phyloP scores from a whole-genome alignment of 169 alveolate species.

The Babesia bovis region DNA sequence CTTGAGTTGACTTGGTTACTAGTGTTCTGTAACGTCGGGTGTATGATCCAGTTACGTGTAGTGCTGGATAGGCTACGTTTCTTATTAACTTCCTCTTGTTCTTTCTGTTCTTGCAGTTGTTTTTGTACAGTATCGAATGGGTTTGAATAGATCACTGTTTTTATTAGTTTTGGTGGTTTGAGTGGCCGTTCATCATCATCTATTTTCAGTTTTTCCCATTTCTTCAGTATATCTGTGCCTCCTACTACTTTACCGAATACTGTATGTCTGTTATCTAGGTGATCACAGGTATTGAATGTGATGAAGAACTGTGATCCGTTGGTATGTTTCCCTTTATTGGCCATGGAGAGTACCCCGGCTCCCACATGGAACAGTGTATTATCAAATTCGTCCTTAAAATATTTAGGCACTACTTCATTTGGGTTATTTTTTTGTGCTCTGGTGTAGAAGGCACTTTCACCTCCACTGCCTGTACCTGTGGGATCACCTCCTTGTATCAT shows the following conservation, averaged over 20 bases:
- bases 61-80: constrained; percentile 28
- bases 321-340: constrained; percentile 77
- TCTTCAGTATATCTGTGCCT: constrained; percentile 54
- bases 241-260: constrained; percentile 69
- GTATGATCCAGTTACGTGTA: constrained; percentile 53
- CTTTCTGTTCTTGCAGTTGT: constrained; percentile 7
- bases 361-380: constrained; percentile 65
- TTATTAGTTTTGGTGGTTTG: constrained; percentile 61
- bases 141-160: constrained; percentile 45
- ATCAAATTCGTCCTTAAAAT: constrained; percentile 64
- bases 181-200: constrained; percentile 67
- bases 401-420: constrained; percentile 56
- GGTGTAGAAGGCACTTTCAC: constrained; percentile 76
- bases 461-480: constrained; percentile 95
- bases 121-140: constrained; percentile 57
- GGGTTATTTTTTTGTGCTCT: constrained; percentile 43
- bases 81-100: constrained; percentile 1
- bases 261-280: constrained; percentile 89
- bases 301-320: constrained; percentile 91
- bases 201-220: constrained; percentile 47
- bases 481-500: constrained; percentile 97
- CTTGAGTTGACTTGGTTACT: neutral
- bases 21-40: neutral
- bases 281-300: constrained; percentile 89
- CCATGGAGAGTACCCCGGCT: constrained; percentile 64